Evolutionary conservation across 345 rosid species (phyloP), one percentile per base, ranked within the genome.

Genomic region (Camelina hispida): DNA sequence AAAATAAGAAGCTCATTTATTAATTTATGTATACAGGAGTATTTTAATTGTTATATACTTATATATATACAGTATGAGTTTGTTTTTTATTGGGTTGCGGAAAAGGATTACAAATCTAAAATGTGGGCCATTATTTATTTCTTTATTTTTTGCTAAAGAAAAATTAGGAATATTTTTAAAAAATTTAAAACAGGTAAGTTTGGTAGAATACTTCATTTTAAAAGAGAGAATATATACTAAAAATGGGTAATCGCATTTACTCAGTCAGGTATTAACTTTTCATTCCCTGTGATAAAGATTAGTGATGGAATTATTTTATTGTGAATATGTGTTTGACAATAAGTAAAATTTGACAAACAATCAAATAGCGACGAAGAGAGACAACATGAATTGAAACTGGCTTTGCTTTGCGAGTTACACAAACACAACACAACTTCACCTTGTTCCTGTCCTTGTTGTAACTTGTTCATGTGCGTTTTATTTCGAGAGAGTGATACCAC

Each of bases 61-160:
- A 1, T 23, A 1, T 25, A 25, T 25, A 25, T 2, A 25, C 28
- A 3, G 28, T 3, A 25, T 76, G 46, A 34, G 0, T 34, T 62
- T 9, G 12, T 15, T 67, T 18, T 68, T 22, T 68, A 52, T 61
- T 23, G 65, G 70, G 9, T 17, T 69, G 58, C 69, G 64, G 79
- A 16, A 76, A 77, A 47, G 13, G 74, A 62, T 46, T 25, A 70
- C 71, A 23, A 70, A 47, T 77, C 66, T 17, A 35, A 35, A 46
- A 14, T 18, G 80, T 62, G 70, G 70, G 66, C 66, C 70, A 54
- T 53, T 51, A 5, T 53, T 16, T 10, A 7, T 15, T 16, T 59
- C 14, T 53, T 16, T 10, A 10, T 15, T 13, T 16, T n/a, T 1
- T 62, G 34, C 23, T 61, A 43, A 53, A 6, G 28, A 25, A 34